A percentile compares a stretch with the other conserved stretches of the same genome.
Evolutionary conservation across 2,329 filamentous ascomycete genomes (phyloP).

Genomic region (Penicillium sp.): DNA sequence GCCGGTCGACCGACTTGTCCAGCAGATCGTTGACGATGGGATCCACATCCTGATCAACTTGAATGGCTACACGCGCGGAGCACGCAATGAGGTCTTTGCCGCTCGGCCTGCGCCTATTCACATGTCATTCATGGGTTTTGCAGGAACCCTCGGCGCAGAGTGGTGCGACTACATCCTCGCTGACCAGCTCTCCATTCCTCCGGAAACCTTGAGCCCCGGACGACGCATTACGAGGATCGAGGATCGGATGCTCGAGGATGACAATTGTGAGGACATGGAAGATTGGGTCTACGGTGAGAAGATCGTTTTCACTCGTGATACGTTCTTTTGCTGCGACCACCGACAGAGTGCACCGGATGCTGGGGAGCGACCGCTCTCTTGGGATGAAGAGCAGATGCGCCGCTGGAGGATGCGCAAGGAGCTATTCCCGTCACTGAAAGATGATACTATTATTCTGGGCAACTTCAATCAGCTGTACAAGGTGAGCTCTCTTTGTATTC

Average conservation of each 20-base stretch:
- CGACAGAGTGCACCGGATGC: conserved; percentile 83
- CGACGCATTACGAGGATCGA: conserved; percentile 75
- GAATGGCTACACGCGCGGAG: conserved; percentile 96
- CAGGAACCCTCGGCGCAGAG: conserved; percentile 91
- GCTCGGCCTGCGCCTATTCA: conserved; percentile 93
- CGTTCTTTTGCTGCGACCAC: conserved; percentile 98
- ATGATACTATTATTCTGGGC: conserved; percentile 87
- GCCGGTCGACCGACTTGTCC: conserved; percentile 81
- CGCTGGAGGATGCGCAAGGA: conserved; percentile 94
- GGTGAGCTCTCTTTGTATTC: conserved; percentile 56
- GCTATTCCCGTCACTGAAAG: conserved; percentile 80
- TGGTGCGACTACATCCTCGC: conserved; percentile 98
- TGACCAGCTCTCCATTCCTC: conserved; percentile 84
- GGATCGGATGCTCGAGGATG: conserved; percentile 67
- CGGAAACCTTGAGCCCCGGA: conserved; percentile 78
- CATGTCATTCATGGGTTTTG: conserved; percentile 99
- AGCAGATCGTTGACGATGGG: conserved; percentile 83
- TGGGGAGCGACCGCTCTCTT: conserved; percentile 70
- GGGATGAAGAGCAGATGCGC: conserved; percentile 80
- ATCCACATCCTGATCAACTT: conserved; percentile 96
- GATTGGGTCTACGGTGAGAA: conserved; percentile 97
- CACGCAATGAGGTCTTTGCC: conserved; percentile 96
- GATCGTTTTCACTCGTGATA: conserved; percentile 90
- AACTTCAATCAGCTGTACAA: conserved; percentile 99
- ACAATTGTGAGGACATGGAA: conserved; percentile 71